Evolutionary conservation across 768 basidiomycete species (phyloP), one percentile per base, ranked within the genome.

Genomic region (Calocybe gangraenosa): DNA sequence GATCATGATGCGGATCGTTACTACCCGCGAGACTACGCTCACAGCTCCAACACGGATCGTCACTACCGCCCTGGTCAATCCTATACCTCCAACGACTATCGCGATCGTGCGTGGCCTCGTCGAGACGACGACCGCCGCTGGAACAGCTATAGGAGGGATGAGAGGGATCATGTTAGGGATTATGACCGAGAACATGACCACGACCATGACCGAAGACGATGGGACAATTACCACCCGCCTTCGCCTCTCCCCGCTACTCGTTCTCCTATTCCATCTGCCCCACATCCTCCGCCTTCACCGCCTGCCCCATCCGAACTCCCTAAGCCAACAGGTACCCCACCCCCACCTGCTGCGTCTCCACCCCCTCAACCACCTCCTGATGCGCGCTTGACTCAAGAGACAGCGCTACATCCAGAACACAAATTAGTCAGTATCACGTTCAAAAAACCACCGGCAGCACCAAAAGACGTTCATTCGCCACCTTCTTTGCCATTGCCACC

Each of bases 401-500:
- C 49, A 7, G 49, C 54, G 6, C 55, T 60, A 18, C 63, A 61
- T 11, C 57, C 58, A 15, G 51, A 58, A 23, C 77, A 75, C 50
- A 46, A 60, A 2, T 51, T 65, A 2, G 65, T 75, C 3, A 71
- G 70, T n/a, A 68, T 74, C n/a, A 61, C 66, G 1, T 62, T 73
- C 37, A 74, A 70, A 40, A 70, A 69, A 17, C 51, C 28, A 11
- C 75, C 76, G 5, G 63, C 64, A 1, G 74, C 76, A 0, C 80
- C 78, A 1, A 61, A 63, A 10, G 71, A 65, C 51, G 51, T 57
- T 3, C 75, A 68, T 51, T 79, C 78, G 8, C 78, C 76, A 1
- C 61, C 68, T 5, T 57, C 71, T 1, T 50, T 74, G 38, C 57
- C 53, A 5, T 52, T 47, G 1, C 58, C 58, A 3, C 44, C 53